A percentile compares a stretch with the other conserved stretches of the same genome.
phyloP scores from a whole-genome alignment of 176 grass and related monocot species.

The Cymbopogon citratus region DNA sequence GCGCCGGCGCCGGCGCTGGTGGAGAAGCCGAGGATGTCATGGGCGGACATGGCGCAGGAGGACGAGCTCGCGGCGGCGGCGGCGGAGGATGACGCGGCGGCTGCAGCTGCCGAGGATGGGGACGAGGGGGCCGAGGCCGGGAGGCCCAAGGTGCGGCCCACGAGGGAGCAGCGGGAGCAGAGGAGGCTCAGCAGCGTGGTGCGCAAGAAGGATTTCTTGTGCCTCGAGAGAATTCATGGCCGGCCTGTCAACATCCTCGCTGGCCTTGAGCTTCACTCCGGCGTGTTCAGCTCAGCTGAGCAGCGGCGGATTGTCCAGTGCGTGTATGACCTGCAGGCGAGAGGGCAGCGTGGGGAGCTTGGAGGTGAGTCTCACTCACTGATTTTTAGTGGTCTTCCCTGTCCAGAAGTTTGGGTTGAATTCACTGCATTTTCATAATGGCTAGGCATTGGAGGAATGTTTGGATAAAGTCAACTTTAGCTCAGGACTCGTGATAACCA shows the following conservation, averaged over 20 bases:
- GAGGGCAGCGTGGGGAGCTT: constrained; percentile 36
- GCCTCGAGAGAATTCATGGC: constrained; percentile 38
- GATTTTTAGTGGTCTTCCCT: not conserved
- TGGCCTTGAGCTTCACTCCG: constrained; percentile 45
- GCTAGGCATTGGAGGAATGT: not conserved
- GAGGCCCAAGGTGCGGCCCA: constrained; percentile 9
- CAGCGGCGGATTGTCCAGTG: constrained; percentile 38
- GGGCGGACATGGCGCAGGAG: constrained; percentile 85
- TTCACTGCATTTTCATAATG: not conserved
- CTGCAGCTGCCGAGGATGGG: constrained; percentile 13
- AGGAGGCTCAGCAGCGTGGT: constrained; percentile 31
- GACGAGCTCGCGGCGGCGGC: constrained; percentile 56
- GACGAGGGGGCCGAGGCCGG: constrained; percentile 29
- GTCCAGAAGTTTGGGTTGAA: not conserved
- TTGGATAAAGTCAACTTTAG: not conserved
- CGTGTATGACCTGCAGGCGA: constrained; percentile 42
- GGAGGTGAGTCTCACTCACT: constrained; percentile 31
- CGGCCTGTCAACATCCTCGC: constrained; percentile 36
- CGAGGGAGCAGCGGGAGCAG: constrained; percentile 52
- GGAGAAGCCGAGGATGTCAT: constrained; percentile 57
- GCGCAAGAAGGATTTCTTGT: constrained; percentile 39
- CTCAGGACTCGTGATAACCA: not conserved
- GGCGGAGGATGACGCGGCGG: constrained; percentile 47
- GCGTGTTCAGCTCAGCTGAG: constrained; percentile 44
- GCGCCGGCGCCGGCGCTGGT: not conserved